phyloP scores from a whole-genome alignment of 805 yeast genomes.

The Barnettozyma vustinii region DNA sequence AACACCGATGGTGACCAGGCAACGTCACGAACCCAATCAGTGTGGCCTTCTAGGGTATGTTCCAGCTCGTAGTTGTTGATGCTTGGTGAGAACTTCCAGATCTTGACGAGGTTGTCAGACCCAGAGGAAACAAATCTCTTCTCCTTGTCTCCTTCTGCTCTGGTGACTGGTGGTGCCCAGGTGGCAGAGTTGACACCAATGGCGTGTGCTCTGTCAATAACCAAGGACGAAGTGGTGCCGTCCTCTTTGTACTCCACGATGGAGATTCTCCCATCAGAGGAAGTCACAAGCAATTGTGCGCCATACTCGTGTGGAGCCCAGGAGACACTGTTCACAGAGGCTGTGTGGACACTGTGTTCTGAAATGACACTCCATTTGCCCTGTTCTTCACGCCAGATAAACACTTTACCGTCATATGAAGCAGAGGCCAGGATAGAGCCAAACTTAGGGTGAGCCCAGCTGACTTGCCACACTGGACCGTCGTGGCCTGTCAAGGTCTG shows the following conservation, averaged over 20 bases:
- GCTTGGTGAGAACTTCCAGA: slow-evolving; percentile 69
- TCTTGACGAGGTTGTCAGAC: slow-evolving; percentile 86
- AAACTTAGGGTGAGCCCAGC: slow-evolving; percentile 98
- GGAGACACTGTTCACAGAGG: slow-evolving; percentile 86
- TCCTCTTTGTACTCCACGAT: slow-evolving; percentile 89
- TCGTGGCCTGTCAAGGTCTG: slow-evolving; percentile 92
- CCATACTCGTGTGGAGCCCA: slow-evolving; percentile 99
- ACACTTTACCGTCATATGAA: slow-evolving; percentile 90
- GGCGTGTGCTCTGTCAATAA: slow-evolving; percentile 67
- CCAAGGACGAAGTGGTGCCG: slow-evolving; percentile 61
- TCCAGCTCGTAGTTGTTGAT: slow-evolving; percentile 63
- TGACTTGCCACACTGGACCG: slow-evolving; percentile 98
- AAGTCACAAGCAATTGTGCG: slow-evolving; percentile 82
- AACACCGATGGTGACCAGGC: slow-evolving; percentile 95
- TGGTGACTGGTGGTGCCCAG: slow-evolving; percentile 71
- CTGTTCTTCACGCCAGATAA: slow-evolving; percentile 92
- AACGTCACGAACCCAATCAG: slow-evolving; percentile 98
- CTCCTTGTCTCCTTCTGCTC: slow-evolving; percentile 34
- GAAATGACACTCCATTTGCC: slow-evolving; percentile 85
- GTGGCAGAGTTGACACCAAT: slow-evolving; percentile 93
- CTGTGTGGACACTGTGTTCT: slow-evolving; percentile 83
- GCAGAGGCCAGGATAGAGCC: slow-evolving; percentile 93
- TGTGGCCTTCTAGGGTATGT: slow-evolving; percentile 78
- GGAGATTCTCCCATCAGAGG: slow-evolving; percentile 89
- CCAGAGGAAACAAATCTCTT: slow-evolving; percentile 92